Percentiles rank a stretch among this genome's conserved stretches.
phyloP scores from a whole-genome alignment of 1,284 basidiomycete genomes.

The Hortiboletus rubellus region DNA sequence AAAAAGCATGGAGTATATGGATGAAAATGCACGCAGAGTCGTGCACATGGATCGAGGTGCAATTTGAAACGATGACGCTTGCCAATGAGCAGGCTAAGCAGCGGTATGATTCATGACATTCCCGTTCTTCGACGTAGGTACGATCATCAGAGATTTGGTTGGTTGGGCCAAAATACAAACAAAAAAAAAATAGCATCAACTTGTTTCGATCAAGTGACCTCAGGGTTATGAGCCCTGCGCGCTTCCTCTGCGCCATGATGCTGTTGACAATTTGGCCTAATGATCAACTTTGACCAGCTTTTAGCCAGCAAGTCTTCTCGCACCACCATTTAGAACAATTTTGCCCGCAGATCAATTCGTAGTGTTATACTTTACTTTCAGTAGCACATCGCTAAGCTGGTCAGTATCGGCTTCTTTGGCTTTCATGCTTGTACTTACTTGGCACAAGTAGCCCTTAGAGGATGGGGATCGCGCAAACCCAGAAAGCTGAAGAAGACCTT shows the following conservation, averaged over 20 bases:
- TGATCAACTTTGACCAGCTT: no score
- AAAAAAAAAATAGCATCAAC: slow-evolving; percentile 35
- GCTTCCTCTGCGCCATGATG: slow-evolving; percentile 43
- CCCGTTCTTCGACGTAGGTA: no score
- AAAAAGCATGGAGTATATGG: neutral
- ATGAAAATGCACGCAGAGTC: neutral
- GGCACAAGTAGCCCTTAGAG: neutral
- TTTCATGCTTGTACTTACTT: neutral
- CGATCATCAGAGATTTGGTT: no score
- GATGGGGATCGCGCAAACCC: slow-evolving; percentile 6
- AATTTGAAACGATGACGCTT: neutral
- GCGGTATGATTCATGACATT: no score
- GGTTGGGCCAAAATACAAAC: neutral
- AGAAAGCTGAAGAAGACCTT: neutral
- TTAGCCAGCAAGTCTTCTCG: no score
- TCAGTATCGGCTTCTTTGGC: neutral
- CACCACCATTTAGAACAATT: neutral
- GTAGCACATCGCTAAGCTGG: neutral
- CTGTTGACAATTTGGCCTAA: slow-evolving; percentile 6
- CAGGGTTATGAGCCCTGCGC: slow-evolving; percentile 44
- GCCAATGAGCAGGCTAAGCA: neutral
- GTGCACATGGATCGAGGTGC: neutral
- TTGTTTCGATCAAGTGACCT: slow-evolving; percentile 43
- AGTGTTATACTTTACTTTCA: neutral
- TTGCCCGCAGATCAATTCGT: neutral